Percentiles rank a stretch among this genome's conserved stretches.
Conservation (phyloP, 169 alveolate genomes). For the Babesia caballi region DNA sequence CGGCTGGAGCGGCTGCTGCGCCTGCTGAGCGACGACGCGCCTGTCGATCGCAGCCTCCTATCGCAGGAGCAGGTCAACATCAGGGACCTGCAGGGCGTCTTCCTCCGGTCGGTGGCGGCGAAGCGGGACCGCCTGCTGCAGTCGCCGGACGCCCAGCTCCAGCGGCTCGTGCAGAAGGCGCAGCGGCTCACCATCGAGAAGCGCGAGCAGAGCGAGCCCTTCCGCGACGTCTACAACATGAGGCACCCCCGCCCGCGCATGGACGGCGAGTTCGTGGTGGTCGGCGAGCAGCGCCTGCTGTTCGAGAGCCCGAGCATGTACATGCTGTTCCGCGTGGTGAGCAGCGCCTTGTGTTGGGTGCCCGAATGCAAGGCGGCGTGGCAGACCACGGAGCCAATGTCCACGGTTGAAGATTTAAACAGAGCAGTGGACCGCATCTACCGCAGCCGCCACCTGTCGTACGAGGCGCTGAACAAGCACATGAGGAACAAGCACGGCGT, state of each 20-base stretch:
- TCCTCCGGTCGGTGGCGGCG: neutral
- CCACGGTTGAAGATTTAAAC: neutral
- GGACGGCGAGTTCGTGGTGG: constrained; percentile 21
- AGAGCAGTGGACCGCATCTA: constrained; percentile 14
- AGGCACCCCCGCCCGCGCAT: constrained; percentile 1
- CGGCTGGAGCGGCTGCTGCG: constrained; percentile 17
- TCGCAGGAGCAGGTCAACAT: constrained; percentile 31
- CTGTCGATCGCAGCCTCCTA: neutral
- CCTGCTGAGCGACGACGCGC: constrained; percentile 14
- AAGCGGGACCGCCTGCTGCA: neutral
- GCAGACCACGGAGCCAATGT: neutral
- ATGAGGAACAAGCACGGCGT: constrained; percentile 28
- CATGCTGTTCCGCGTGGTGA: constrained; percentile 28
- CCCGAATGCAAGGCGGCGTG: constrained; percentile 51
- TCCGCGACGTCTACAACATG: constrained; percentile 10
- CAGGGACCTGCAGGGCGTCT: constrained; percentile 28
- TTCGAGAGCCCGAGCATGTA: constrained; percentile 49
- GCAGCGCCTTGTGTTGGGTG: constrained; percentile 60
- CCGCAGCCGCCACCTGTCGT: neutral
- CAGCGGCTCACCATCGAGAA: constrained; percentile 16
- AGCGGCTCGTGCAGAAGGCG: constrained; percentile 1
- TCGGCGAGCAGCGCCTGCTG: constrained; percentile 20
- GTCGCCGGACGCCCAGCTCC: neutral
- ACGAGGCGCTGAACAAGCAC: constrained; percentile 34
- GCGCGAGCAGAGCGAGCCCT: constrained; percentile 5